Conservation (phyloP, 1,139 yeast species). For the Arxiozyma heterogenica region DNA sequence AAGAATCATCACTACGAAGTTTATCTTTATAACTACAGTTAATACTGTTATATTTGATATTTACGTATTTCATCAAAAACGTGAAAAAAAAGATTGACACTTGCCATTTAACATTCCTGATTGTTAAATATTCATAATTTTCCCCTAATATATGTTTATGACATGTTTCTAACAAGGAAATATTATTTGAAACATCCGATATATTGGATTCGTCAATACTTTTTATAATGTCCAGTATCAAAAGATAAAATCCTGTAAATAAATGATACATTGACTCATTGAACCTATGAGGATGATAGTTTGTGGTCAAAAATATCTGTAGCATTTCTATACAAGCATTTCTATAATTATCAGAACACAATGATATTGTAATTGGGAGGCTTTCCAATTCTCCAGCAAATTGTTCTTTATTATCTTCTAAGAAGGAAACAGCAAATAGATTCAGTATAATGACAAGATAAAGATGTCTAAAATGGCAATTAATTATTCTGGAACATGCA, state of each 20-base stretch:
- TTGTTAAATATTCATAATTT: slow-evolving; percentile 8
- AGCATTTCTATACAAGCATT: slow-evolving; percentile 13
- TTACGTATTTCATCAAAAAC: slow-evolving; percentile 13
- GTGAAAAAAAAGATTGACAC: slow-evolving; percentile 15
- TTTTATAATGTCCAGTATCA: slow-evolving; percentile 16
- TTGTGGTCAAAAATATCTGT: slow-evolving; percentile 13
- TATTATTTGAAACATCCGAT: slow-evolving; percentile 9
- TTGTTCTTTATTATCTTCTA: slow-evolving; percentile 11
- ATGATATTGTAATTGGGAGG: slow-evolving; percentile 9
- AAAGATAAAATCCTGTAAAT: slow-evolving; percentile 16
- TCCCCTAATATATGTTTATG: slow-evolving; percentile 17
- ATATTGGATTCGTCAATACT: slow-evolving; percentile 10
- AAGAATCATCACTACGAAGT: slow-evolving; percentile 1
- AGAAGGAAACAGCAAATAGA: slow-evolving; percentile 15
- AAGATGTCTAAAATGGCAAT: slow-evolving; percentile 18
- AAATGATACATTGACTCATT: slow-evolving; percentile 18
- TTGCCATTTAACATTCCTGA: slow-evolving; percentile 18
- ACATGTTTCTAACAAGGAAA: slow-evolving; percentile 11
- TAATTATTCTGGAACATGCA: slow-evolving; percentile 19
- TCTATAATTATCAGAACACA: slow-evolving; percentile 12
- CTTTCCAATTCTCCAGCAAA: slow-evolving; percentile 11
- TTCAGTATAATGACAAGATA: slow-evolving; percentile 14
- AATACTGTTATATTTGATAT: slow-evolving; percentile 8
- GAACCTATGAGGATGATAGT: slow-evolving; percentile 17
- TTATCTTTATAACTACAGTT: not conserved